Evolutionary conservation across 495 filamentous ascomycete species (phyloP), one percentile per base, ranked within the genome.

Genomic region (Jackrogersella multiformis): DNA sequence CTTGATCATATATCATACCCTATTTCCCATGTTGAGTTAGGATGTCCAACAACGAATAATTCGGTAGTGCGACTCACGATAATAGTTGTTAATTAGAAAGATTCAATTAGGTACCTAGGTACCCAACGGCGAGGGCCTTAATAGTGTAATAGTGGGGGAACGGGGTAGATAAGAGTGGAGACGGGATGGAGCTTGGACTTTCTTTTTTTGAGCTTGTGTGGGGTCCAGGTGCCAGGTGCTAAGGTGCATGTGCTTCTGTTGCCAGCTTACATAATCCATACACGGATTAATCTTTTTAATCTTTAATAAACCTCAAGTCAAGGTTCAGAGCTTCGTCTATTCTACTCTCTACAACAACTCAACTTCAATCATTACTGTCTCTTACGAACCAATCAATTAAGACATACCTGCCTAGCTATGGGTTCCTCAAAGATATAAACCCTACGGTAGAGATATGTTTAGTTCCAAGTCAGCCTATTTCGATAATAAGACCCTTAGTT

Each of bases 171-270:
- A 53, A 35, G 15, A 35, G 48, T 52, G 48, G 46, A 32, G 39
- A 58, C 18, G 30, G 5, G 5, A 49, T 39, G 48, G 26, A 52
- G 54, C 55, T 58, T 58, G 55, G 55, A n/a, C 55, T 41, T 23
- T 24, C 36, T 36, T 18, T 18, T 41, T 2, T 41, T 9, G 1
- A 49, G 45, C 45, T 49, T 57, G 16, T 52, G 28, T 35, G 30
- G 28, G 30, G 3, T 5, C 36, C 13, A 7, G 6, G n/a, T 39
- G 36, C 13, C 36, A 39, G 36, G 36, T n/a, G 16, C 36, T 39
- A 5, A n/a, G 16, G 8, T 10, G 4, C 39, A 7, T 18, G 39
- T 42, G 2, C 16, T 2, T 1, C 39, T 20, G 4, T 12, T 49
- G 24, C 0, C 13, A 16, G 26, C 26, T 49, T 49, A 48, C 23